phyloP scores from a whole-genome alignment of 176 grass and related monocot species.

The Typha latifolia region DNA sequence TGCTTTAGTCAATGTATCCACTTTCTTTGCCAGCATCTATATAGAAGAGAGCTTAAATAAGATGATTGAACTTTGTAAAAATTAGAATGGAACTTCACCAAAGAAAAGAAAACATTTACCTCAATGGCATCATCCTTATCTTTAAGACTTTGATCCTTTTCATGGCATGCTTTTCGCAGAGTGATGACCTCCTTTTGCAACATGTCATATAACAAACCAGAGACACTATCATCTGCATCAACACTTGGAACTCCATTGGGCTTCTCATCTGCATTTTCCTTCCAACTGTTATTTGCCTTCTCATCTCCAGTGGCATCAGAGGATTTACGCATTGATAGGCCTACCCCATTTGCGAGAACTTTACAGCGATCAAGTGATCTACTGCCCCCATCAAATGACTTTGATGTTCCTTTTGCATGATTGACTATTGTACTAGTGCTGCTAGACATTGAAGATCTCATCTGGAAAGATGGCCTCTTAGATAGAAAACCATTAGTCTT shows the following conservation, averaged over 20 bases:
- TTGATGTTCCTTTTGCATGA: slow-evolving; percentile 90
- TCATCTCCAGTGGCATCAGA: slow-evolving; percentile 54
- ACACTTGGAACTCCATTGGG: slow-evolving; percentile 26
- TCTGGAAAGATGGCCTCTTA: slow-evolving; percentile 74
- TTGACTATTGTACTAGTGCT: slow-evolving; percentile 65
- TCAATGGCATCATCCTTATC: slow-evolving; percentile 94
- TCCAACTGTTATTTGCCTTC: slow-evolving; percentile 37
- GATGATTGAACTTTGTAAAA: not conserved
- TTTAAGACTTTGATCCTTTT: slow-evolving; percentile 88
- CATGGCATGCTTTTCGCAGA: slow-evolving; percentile 71
- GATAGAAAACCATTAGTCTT: slow-evolving; percentile 73
- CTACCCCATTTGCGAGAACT: slow-evolving; percentile 46
- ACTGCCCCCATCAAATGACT: slow-evolving; percentile 84
- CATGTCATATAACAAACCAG: slow-evolving; percentile 82
- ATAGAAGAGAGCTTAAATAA: slow-evolving; percentile 15
- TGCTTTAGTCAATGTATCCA: slow-evolving; percentile 85
- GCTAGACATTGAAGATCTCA: slow-evolving; percentile 58
- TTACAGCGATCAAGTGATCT: slow-evolving; percentile 46
- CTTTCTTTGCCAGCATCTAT: slow-evolving; percentile 92
- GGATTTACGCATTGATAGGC: slow-evolving; percentile 41
- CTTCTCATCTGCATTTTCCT: slow-evolving; percentile 41
- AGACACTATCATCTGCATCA: slow-evolving; percentile 59
- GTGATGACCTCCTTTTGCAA: slow-evolving; percentile 85
- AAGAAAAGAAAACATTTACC: slow-evolving; percentile 26
- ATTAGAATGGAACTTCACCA: slow-evolving; percentile 2